Base-by-base conservation (phyloP, 1,284 basidiomycete species). In the Cutaneotrichosporon arboriforme region DNA sequence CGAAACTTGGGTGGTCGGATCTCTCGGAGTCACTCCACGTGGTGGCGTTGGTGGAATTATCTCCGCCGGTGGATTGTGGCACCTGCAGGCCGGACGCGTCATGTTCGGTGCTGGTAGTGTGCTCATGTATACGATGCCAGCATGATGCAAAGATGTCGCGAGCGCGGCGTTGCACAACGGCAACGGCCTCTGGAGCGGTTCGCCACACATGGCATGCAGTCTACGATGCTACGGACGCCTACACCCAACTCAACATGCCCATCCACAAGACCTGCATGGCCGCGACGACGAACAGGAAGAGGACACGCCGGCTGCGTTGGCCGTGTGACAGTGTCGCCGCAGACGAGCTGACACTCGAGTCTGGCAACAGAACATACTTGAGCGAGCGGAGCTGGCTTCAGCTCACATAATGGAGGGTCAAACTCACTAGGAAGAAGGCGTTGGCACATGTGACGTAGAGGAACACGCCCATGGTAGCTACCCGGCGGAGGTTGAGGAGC, bases 351-450 rank as follows among this genome's bases (percentile, higher is more conserved):
- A 66, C 62, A 33, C 75, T 74, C n/a, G 81, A 78, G 64, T 83
- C 82, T 4, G 93, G 91, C 3, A 97, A 81, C 45, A 96, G 84
- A 49, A 96, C 85, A 39, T 90, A 90, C 52, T 91, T 88, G 22
- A 97, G 80, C 4, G 92, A 93, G 49, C 92, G 89, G 92, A 83
- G 89, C 52, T 53, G 49, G 5, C 14, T 43, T 38, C 20, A 43
- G 47, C 40, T 22, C n/a, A n/a, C n/a, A n/a, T 9, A 21, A 18
- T 26, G 22, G 34, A 17, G 43, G 33, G 17, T 14, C 17, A 9
- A 21, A 81, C 86, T 59, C 65, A 91, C 89, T 45, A 97, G 78
- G 82, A 98, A 97, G 76, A 97, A 94, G 0, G 87, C 90, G 59
- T 93, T 94, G 17, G 93, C 88, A 31, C 85, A 77, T 72, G 92